Evolutionary conservation across 768 basidiomycete genomes (phyloP).

Genomic region (Brasilioporus rufonigricans): DNA sequence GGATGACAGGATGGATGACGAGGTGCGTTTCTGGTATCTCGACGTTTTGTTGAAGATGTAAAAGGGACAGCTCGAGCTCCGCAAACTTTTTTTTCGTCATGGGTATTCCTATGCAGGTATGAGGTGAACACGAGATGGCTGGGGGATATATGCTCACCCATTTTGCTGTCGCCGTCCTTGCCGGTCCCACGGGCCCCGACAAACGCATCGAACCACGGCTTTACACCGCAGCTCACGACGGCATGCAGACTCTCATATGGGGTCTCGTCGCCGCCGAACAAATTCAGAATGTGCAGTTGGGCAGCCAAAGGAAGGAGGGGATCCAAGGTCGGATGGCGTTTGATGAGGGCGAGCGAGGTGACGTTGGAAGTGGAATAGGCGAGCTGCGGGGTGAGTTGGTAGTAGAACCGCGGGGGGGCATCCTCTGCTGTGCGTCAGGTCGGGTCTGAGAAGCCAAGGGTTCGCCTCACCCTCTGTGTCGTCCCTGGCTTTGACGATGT

Average conservation of each 20-base stretch:
- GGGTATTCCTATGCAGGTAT: constrained; percentile 63
- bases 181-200: constrained; percentile 77
- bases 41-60: constrained; percentile 98
- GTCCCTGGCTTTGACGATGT: constrained; percentile 77
- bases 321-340: constrained; percentile 83
- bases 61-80: constrained; percentile 88
- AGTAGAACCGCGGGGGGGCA: constrained; percentile 56
- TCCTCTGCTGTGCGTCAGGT: constrained; percentile 51
- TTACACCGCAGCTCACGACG: constrained; percentile 91
- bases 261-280: constrained; percentile 85
- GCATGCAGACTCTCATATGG: constrained; percentile 97
- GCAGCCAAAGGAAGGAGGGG: constrained; percentile 71
- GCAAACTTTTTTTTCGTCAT: constrained; percentile 99
- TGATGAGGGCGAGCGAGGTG: constrained; percentile 92
- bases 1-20: constrained; percentile 86
- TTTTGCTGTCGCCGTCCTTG: constrained; percentile 78
- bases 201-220: constrained; percentile 98
- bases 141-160: constrained; percentile 50
- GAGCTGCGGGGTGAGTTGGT: constrained; percentile 69
- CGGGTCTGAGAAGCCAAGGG: not conserved
- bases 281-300: constrained; percentile 89
- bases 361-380: constrained; percentile 77
- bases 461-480: constrained; percentile 63
- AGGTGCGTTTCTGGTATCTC: constrained; percentile 98
- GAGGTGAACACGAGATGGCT: not conserved